Evolutionary conservation across 441 rosid genomes (phyloP), one percentile per base, ranked within the genome.

Genomic region (Rhodomyrtus psidioides): DNA sequence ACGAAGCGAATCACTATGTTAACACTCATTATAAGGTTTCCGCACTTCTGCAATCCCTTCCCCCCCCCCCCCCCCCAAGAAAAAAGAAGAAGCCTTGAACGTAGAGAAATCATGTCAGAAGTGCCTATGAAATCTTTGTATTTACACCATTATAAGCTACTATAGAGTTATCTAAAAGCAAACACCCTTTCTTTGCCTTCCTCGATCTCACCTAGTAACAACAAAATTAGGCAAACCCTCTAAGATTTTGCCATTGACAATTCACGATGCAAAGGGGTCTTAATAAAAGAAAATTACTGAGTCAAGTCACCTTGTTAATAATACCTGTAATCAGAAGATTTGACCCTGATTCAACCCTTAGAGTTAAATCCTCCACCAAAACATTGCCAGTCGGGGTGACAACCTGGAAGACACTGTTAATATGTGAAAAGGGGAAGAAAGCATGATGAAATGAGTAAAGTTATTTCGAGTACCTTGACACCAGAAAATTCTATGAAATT

Each of bases 271-370:
- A 65, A 65, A 65, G 49, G 44, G 79, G n/a, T 19, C 49, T 34
- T 5, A 57, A 57, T 14, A 57, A 57, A 57, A 26, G 60, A 57
- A 57, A 57, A 57, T 57, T 26, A 39, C 76, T 13, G 3, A 21
- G 49, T 42, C 79, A 34, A 65, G 79, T 10, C 49, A 53, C 81
- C 84, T 82, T 83, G 85, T 82, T 49, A 83, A 82, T 44, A 85
- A 89, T 57, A 98, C 99, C 99, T 93, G 99, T 98, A 87, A 98
- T 98, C 92, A 98, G 90, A 85, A 98, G 96, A 94, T 98, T 98
- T 85, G 98, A 97, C 84, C 99, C 99, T 81, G 98, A 91, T 88
- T 95, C 97, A 87, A 98, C 96, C 92, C 89, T 95, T 89, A 98
- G 94, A 87, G 93, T 93, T 89, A 98, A 94, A 93, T 96, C 96